Evolutionary conservation across 495 filamentous ascomycete genomes (phyloP).

Genomic region (Acidiella bohemica): DNA sequence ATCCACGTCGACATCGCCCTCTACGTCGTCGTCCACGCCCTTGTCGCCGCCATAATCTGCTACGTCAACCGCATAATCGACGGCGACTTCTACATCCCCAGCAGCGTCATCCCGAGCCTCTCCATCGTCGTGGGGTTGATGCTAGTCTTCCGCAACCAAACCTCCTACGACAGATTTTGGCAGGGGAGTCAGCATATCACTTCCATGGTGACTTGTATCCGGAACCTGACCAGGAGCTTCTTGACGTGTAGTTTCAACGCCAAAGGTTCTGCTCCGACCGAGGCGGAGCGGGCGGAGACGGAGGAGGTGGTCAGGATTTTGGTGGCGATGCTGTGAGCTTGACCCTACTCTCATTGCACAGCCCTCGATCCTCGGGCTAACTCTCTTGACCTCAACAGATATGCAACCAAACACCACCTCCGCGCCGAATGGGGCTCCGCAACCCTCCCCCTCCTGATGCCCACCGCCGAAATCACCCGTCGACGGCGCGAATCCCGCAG

Average conservation of each 20-base stretch:
- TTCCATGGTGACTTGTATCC: constrained; percentile 43
- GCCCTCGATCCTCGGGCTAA: too few relatives aligned
- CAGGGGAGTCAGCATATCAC: constrained; percentile 49
- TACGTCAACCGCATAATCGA: constrained; percentile 45
- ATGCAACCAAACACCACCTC: constrained; percentile 61
- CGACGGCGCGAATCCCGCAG: constrained; percentile 18
- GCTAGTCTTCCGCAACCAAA: constrained; percentile 67
- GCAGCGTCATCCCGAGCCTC: constrained; percentile 57
- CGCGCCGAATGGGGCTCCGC: constrained; percentile 59
- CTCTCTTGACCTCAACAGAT: too few relatives aligned
- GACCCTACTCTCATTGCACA: too few relatives aligned
- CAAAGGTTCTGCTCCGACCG: constrained; percentile 18
- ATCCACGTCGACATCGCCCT: constrained; percentile 53
- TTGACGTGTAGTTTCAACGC: constrained; percentile 32
- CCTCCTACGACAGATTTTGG: constrained; percentile 62
- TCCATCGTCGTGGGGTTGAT: constrained; percentile 71
- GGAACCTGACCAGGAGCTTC: constrained; percentile 51
- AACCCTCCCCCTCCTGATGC: constrained; percentile 14
- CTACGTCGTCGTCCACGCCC: constrained; percentile 49
- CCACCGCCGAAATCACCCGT: constrained; percentile 5
- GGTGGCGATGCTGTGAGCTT: constrained; percentile 61
- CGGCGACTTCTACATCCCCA: constrained; percentile 46
- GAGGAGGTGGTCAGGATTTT: constrained; percentile 46
- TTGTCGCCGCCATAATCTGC: constrained; percentile 51
- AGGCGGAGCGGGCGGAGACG: constrained; percentile 44